Conservation (phyloP, 2,329 filamentous ascomycete genomes). For the Pseudogymnoascus sp. region DNA sequence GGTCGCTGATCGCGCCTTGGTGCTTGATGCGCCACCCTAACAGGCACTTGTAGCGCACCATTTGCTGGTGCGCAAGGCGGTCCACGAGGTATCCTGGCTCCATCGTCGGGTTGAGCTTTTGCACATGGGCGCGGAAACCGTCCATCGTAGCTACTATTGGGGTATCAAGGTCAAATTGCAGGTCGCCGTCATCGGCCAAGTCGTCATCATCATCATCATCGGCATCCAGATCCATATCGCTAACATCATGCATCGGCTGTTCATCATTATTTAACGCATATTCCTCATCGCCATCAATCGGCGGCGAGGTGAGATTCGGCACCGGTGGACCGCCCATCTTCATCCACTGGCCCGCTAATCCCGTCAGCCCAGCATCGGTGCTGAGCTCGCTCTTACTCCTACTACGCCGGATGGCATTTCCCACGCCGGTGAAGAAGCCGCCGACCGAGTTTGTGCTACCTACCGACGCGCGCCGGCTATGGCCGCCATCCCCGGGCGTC, state of each 20-base stretch:
- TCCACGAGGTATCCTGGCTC: conserved; percentile 59
- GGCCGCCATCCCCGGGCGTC: conserved; percentile 30
- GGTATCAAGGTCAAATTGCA: conserved; percentile 44
- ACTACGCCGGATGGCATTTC: conserved; percentile 38
- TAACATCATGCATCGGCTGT: conserved; percentile 16
- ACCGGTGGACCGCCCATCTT: conserved; percentile 51
- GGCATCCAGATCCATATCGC: conserved; percentile 34
- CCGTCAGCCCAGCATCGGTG: conserved; percentile 28
- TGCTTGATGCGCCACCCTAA: conserved; percentile 65
- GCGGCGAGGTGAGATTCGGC: conserved; percentile 42
- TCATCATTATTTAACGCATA: conserved; percentile 12
- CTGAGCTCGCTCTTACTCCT: conserved; percentile 48
- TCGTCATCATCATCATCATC: conserved; percentile 55
- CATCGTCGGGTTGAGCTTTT: conserved; percentile 65
- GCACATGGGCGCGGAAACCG: conserved; percentile 69
- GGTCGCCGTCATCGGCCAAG: conserved; percentile 51
- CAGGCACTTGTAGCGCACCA: conserved; percentile 69
- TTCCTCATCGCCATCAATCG: conserved; percentile 20
- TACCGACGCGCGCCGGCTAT: conserved; percentile 42
- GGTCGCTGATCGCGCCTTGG: conserved; percentile 45
- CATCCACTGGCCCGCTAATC: conserved; percentile 46
- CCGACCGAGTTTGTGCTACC: conserved; percentile 28
- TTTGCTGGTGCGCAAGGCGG: conserved; percentile 73
- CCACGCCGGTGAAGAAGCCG: conserved; percentile 26
- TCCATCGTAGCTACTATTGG: conserved; percentile 61